Conservation (phyloP, 495 filamentous ascomycete genomes). For the Aspergillus baeticus region DNA sequence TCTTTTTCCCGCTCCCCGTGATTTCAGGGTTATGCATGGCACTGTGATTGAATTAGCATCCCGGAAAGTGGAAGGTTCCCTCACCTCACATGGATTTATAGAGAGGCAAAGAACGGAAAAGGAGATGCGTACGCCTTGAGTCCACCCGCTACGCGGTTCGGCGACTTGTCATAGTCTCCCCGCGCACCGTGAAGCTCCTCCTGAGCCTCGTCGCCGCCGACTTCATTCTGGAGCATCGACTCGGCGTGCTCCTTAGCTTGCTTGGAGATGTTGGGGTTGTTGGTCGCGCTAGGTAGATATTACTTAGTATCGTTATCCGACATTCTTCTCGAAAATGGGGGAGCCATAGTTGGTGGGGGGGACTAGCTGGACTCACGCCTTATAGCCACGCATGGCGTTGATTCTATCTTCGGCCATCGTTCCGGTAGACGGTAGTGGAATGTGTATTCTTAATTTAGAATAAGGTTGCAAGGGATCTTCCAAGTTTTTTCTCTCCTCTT, state of each 20-base stretch:
- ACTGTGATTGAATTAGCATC: background rate
- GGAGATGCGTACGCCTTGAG: constrained; percentile 19
- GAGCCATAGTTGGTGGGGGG: too few species aligned
- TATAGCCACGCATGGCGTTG: constrained; percentile 23
- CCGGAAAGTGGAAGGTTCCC: too few species aligned
- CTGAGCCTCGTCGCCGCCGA: constrained; percentile 14
- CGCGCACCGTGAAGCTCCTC: constrained; percentile 7
- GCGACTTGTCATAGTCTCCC: constrained; percentile 14
- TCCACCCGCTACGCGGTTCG: constrained; percentile 17
- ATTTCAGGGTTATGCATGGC: background rate
- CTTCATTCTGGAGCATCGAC: constrained; percentile 32
- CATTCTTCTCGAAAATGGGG: background rate
- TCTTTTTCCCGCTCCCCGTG: background rate
- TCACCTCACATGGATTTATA: too few species aligned
- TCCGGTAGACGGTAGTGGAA: too few species aligned
- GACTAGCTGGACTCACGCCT: constrained; percentile 13
- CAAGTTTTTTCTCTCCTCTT: too few species aligned
- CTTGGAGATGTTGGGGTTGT: constrained; percentile 40
- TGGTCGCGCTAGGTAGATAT: constrained; percentile 36
- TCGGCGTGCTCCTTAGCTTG: constrained; percentile 41
- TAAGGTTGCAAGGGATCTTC: background rate
- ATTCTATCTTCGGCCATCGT: constrained; percentile 15
- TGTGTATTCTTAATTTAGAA: too few species aligned
- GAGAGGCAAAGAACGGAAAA: background rate
- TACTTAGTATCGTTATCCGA: background rate